Conservation (phyloP, 352 stramenopile species). For the Globisporangium sylvaticum region DNA sequence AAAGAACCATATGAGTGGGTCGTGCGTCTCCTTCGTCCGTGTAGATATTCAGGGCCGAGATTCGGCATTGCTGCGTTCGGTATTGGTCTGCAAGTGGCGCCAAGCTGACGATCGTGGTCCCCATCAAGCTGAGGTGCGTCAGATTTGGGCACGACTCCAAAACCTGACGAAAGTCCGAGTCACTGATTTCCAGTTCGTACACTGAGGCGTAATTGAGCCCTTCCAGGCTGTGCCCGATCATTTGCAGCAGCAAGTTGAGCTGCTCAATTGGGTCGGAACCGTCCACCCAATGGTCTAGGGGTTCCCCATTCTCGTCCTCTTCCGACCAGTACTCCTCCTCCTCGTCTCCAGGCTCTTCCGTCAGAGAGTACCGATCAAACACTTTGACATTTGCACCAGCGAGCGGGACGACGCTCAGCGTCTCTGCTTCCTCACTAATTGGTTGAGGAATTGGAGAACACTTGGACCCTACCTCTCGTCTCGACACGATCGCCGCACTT, state of each 20-base stretch:
- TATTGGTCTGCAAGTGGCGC: background rate
- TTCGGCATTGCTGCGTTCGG: background rate
- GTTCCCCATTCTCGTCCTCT: too few relatives aligned
- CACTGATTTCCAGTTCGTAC: background rate
- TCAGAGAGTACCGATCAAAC: background rate
- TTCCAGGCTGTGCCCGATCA: background rate
- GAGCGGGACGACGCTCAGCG: background rate
- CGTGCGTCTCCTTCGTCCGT: background rate
- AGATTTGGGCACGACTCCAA: background rate
- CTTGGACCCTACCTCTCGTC: slow-evolving; percentile 10
- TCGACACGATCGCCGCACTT: background rate
- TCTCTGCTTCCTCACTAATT: background rate
- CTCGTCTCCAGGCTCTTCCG: background rate
- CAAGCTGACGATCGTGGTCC: background rate
- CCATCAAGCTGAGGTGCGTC: background rate
- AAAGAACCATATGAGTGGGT: background rate
- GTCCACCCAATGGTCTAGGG: too few relatives aligned
- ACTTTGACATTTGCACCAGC: background rate
- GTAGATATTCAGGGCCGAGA: background rate
- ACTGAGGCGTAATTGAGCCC: background rate
- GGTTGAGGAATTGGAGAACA: background rate
- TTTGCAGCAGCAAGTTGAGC: background rate
- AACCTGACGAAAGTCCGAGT: background rate
- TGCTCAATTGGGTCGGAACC: background rate
- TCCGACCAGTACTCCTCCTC: background rate